Evolutionary conservation across 768 basidiomycete species (phyloP), one percentile per base, ranked within the genome.

Genomic region (Lentinula guzmanii): DNA sequence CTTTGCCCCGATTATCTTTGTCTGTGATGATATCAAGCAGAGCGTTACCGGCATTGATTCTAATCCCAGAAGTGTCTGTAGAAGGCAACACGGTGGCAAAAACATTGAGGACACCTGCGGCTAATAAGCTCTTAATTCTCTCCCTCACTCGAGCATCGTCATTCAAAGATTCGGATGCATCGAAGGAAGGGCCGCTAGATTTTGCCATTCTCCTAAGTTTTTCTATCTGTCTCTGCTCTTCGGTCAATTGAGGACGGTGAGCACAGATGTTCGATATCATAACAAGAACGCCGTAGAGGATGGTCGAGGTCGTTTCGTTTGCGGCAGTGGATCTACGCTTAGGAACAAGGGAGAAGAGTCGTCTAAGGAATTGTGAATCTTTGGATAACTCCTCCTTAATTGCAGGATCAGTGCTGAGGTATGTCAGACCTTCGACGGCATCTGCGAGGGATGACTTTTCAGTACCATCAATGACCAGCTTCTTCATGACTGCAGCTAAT

Each of bases 401-500:
- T 1, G 70, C 62, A 1, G 90, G 78, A 65, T 85, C 80, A 52
- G 81, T 75, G 61, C 86, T 91, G 61, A 93, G 82, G 72, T 95
- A 90, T n/a, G 90, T 91, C 54, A 97, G 75, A 0, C 89, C 93
- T 74, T 97, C 95, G 13, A 95, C 78, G 4, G 86, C 86, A 63
- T 93, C 87, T 7, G 78, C 73, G 15, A 84, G 65, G 11, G 83
- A 79, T 21, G 79, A 66, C 5, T 71, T 65, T 35, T 81, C 74
- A 8, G 70, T 72, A 42, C 69, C 71, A 37, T 75, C 72, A 53
- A 81, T 65, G 33, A 88, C 75, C 56, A 90, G 73, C 11, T 76
- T 76, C 65, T 83, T 86, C 79, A 94, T 80, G 59, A 80, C 74
- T 57, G 72, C 66, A 33, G 82, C 81, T 39, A 88, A 75, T 13